Evolutionary conservation across 2,329 filamentous ascomycete species (phyloP).

Genomic region (Fusarium coicis): DNA sequence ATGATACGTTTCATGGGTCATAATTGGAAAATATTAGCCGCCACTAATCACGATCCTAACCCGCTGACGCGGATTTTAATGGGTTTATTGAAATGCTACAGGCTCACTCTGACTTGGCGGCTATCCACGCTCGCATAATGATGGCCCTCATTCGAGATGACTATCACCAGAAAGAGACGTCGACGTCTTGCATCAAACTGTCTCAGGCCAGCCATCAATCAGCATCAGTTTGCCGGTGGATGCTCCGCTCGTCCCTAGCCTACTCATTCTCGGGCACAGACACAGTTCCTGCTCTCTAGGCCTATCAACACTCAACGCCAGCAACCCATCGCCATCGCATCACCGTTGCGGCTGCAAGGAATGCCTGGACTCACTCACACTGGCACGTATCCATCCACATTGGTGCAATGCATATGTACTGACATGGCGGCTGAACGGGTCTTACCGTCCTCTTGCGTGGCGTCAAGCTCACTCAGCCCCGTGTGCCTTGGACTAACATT

Average conservation of each 20-base stretch:
- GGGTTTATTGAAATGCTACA: background rate
- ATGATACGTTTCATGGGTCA: background rate
- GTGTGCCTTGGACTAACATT: constrained; percentile 19
- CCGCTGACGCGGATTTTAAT: background rate
- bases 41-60: constrained; percentile 13
- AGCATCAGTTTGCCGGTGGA: background rate
- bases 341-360: constrained; percentile 14
- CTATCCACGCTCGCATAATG: background rate
- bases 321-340: background rate
- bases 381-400: background rate
- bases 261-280: constrained; percentile 7
- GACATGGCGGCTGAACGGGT: constrained; percentile 20
- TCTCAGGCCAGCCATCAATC: constrained; percentile 11
- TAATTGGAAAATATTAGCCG: constrained; percentile 10
- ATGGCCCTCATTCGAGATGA: background rate
- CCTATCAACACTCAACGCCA: constrained; percentile 8
- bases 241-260: background rate
- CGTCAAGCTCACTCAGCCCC: constrained; percentile 2
- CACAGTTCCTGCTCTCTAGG: constrained; percentile 9
- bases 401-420: background rate
- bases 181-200: background rate
- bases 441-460: constrained; percentile 17
- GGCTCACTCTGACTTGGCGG: background rate
- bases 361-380: background rate
- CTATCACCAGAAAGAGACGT: background rate